These are phyloP conservation scores for Linnemannia zychae DNA, from an alignment of 192 early-diverging fungal genomes.

Conservation along the genomic window DNA sequence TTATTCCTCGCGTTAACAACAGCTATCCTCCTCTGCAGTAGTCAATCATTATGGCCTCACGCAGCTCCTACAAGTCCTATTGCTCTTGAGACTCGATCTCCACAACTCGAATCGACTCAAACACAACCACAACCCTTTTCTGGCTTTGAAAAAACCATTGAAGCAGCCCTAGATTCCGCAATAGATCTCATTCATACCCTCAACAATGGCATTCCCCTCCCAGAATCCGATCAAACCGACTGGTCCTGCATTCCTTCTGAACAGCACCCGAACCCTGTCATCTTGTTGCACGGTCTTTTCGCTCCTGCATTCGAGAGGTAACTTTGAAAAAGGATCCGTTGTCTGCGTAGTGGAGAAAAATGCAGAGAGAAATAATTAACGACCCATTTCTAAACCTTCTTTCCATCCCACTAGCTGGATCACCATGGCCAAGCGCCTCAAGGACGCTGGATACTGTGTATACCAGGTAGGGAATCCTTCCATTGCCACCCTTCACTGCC, in stretches of 20 bases:
- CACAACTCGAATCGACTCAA: too few relatives aligned
- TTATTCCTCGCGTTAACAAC: neutral
- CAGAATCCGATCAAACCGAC: constrained; percentile 5
- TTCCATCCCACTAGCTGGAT: constrained; percentile 1
- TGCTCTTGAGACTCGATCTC: too few relatives aligned
- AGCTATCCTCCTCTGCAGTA: neutral
- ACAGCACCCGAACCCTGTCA: constrained; percentile 16
- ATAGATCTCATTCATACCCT: neutral
- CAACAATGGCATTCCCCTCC: neutral
- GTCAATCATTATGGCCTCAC: neutral
- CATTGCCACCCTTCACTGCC: too few relatives aligned
- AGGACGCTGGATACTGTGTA: constrained; percentile 13
- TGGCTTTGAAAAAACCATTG: neutral
- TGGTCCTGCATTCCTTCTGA: constrained; percentile 12
- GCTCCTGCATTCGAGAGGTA: constrained; percentile 15
- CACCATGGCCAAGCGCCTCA: neutral
- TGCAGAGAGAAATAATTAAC: neutral
- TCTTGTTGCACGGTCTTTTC: constrained; percentile 26
- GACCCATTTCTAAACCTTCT: neutral
- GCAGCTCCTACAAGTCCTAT: neutral
- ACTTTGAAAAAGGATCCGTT: too few relatives aligned
- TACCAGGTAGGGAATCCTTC: constrained; percentile 10
- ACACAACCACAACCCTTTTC: neutral
- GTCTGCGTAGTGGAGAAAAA: too few relatives aligned
- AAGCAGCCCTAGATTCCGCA: neutral